These are phyloP conservation scores for Beauveria rudraprayagi DNA, from an alignment of 2,329 filamentous ascomycete genomes.

Conservation along the genomic window DNA sequence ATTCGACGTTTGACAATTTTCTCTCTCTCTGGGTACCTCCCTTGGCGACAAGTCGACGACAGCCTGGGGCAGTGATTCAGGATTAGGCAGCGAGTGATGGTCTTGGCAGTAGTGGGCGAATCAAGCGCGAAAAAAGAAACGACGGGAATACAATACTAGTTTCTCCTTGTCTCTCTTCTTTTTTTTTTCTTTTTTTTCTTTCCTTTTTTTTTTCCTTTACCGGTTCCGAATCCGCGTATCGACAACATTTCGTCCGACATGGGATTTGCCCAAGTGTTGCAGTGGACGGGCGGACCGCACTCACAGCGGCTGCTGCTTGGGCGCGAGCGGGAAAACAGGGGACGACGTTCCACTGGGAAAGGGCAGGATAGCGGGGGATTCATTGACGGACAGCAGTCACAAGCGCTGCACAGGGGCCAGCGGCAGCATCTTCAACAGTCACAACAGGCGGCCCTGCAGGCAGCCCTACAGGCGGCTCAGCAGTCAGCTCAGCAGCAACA, in stretches of 20 bases:
- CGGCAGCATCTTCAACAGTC: too few relatives aligned
- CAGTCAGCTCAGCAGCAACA: neutral
- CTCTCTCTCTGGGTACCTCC: too few relatives aligned
- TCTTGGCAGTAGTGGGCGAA: neutral
- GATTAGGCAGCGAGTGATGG: neutral
- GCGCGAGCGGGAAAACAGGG: neutral
- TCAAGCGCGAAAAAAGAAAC: neutral
- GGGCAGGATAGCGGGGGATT: neutral
- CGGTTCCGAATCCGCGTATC: too few relatives aligned
- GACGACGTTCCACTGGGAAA: neutral
- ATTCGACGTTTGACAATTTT: neutral
- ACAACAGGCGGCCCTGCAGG: too few relatives aligned
- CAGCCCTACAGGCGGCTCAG: too few relatives aligned
- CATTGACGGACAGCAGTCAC: neutral
- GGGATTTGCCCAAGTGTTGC: conserved; percentile 5
- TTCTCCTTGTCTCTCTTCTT: neutral
- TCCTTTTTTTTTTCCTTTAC: neutral
- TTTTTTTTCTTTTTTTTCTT: neutral
- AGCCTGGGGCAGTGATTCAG: neutral
- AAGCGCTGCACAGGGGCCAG: neutral
- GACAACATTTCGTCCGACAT: neutral
- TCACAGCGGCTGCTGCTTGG: neutral
- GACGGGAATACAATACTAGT: neutral
- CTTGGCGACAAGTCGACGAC: neutral
- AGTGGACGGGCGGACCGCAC: neutral